These are phyloP conservation scores for Parsonsia alboflavescens DNA, from an alignment of 257 asterid species.

Conservation along the genomic window DNA sequence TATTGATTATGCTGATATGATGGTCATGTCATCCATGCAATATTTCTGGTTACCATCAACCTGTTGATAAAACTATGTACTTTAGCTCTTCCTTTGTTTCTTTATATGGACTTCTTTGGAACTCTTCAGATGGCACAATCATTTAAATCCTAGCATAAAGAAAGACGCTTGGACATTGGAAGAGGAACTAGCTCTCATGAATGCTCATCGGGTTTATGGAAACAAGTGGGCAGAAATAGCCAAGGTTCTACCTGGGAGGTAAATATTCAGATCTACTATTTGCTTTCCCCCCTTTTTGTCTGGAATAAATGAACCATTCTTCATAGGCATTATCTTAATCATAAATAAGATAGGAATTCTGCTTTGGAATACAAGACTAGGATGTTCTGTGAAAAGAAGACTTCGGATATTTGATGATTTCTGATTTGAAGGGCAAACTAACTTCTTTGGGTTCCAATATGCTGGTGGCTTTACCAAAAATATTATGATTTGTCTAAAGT, in stretches of 20 bases:
- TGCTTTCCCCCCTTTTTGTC: neutral
- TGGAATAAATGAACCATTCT: conserved; percentile 7
- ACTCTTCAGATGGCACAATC: conserved; percentile 93
- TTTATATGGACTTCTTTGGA: neutral
- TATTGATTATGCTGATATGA: neutral
- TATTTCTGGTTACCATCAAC: neutral
- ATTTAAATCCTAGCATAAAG: conserved; percentile 90
- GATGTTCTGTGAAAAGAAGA: neutral
- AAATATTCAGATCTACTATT: conserved; percentile 16
- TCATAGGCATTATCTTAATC: neutral
- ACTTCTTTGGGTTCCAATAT: neutral
- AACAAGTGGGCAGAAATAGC: conserved; percentile 99
- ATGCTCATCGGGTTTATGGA: conserved; percentile 81
- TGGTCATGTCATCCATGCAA: neutral
- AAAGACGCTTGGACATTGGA: conserved; percentile 97
- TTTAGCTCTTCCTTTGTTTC: neutral
- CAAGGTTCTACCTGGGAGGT: conserved; percentile 96
- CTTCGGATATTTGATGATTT: neutral
- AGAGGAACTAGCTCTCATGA: conserved; percentile 81
- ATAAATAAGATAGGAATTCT: neutral
- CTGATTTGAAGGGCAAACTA: conserved; percentile 8
- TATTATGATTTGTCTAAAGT: neutral
- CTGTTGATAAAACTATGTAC: neutral
- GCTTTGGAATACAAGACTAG: neutral
- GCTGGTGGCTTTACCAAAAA: neutral